Evolutionary conservation across 768 basidiomycete species (phyloP).

Genomic region (Agaricus blazei): DNA sequence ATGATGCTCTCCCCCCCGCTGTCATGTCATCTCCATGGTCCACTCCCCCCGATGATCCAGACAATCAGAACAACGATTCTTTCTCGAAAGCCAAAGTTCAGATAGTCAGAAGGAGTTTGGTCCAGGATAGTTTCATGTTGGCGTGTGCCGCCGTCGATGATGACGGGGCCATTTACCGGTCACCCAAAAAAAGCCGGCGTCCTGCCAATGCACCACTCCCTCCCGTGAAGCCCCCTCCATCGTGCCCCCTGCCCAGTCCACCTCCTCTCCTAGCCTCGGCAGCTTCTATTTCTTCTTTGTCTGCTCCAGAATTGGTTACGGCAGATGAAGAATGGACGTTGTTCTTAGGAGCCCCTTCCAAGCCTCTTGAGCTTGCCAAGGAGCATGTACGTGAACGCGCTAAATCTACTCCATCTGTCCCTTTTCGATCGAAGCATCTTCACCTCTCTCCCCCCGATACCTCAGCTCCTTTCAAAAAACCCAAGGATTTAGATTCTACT

Average conservation of each 20-base stretch:
- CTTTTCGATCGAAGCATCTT: not conserved
- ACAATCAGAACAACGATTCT: conserved; percentile 1
- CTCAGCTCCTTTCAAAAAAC: not conserved
- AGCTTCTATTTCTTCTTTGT: not conserved
- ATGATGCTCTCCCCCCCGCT: conserved; percentile 4
- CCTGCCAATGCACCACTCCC: not conserved
- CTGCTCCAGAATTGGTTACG: not conserved
- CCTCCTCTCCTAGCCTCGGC: not conserved
- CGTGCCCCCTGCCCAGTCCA: conserved; percentile 7
- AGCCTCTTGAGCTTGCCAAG: conserved; percentile 3
- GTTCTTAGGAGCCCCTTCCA: conserved; percentile 5
- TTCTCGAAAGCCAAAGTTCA: not conserved
- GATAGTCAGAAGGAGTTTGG: conserved; percentile 6
- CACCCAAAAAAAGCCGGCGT: not conserved
- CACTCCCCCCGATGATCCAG: not conserved
- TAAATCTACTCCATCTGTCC: not conserved
- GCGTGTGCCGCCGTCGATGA: conserved; percentile 9
- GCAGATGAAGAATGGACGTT: conserved; percentile 8
- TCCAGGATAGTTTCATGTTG: conserved; percentile 2
- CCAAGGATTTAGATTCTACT: not conserved
- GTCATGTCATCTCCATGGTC: conserved; percentile 3
- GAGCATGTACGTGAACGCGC: conserved; percentile 2
- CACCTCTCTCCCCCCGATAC: conserved; percentile 8
- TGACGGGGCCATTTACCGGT: not conserved
- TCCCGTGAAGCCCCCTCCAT: conserved; percentile 6